Evolutionary conservation across 2,329 filamentous ascomycete species (phyloP).

Genomic region (Ophiostoma sp.): DNA sequence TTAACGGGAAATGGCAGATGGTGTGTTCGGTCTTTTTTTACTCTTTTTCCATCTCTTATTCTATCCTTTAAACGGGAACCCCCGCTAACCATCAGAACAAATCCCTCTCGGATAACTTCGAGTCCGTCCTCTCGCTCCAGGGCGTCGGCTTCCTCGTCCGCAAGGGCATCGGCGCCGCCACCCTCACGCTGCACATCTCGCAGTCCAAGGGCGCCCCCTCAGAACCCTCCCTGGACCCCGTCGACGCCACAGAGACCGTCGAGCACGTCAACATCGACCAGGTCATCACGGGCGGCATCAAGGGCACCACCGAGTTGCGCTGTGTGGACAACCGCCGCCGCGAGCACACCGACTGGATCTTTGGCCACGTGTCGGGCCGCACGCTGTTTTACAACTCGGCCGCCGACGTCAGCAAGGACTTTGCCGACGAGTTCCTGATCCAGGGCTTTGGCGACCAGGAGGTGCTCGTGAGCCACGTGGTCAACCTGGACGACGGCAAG

Average conservation of each 20-base stretch:
- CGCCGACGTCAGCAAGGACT: conserved; percentile 49
- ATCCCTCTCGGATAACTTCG: conserved; percentile 61
- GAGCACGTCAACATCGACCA: conserved; percentile 69
- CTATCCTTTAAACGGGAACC: too few species aligned
- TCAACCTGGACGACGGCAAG: conserved; percentile 44
- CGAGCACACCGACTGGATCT: conserved; percentile 72
- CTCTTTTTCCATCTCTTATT: too few species aligned
- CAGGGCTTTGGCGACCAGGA: conserved; percentile 47
- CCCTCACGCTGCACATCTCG: conserved; percentile 60
- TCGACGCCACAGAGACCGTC: conserved; percentile 29
- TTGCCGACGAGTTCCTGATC: conserved; percentile 43
- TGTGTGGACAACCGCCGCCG: conserved; percentile 50
- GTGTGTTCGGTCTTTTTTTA: conserved; percentile 38
- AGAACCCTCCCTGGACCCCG: conserved; percentile 35
- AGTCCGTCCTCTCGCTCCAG: conserved; percentile 66
- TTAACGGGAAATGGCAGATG: conserved; percentile 65
- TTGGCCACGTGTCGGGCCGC: conserved; percentile 63
- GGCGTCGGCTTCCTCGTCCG: conserved; percentile 67
- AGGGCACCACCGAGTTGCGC: conserved; percentile 55
- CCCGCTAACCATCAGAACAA: conserved; percentile 57
- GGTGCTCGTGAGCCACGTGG: conserved; percentile 60
- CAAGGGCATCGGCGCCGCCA: conserved; percentile 64
- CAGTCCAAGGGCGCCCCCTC: conserved; percentile 46
- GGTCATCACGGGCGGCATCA: conserved; percentile 63
- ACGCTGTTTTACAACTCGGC: conserved; percentile 43